Evolutionary conservation across 2,329 filamentous ascomycete species (phyloP).

Genomic region (Huntiella decipiens): DNA sequence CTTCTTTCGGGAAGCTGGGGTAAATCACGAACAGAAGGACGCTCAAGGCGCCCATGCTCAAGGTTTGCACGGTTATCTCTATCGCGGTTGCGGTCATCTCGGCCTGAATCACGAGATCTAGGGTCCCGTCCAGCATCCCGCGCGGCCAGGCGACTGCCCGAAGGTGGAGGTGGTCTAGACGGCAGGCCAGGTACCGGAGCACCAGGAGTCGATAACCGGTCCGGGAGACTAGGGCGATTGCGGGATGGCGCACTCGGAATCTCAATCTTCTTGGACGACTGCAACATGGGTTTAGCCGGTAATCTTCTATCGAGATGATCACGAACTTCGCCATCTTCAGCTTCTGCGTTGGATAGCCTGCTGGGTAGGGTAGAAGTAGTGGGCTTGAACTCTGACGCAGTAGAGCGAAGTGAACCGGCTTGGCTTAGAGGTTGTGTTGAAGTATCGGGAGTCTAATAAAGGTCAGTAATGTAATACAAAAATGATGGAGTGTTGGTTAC

Average conservation of each 20-base stretch:
- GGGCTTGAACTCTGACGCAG: slow-evolving; percentile 42
- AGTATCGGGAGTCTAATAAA: not conserved
- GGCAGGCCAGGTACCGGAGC: slow-evolving; percentile 5
- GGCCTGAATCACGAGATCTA: slow-evolving; percentile 3
- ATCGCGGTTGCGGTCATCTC: slow-evolving; percentile 7
- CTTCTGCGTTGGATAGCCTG: slow-evolving; percentile 20
- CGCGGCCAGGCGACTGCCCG: not conserved
- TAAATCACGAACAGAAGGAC: slow-evolving; percentile 17
- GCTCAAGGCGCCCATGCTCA: slow-evolving; percentile 9
- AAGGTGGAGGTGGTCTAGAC: slow-evolving; percentile 9
- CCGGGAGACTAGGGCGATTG: not conserved
- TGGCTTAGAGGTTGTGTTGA: not conserved
- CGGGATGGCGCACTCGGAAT: not conserved
- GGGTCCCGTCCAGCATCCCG: slow-evolving; percentile 6
- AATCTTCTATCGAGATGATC: slow-evolving; percentile 9
- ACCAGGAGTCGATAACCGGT: not conserved
- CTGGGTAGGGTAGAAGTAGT: slow-evolving; percentile 13
- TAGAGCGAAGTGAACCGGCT: slow-evolving; percentile 31
- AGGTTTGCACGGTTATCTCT: slow-evolving; percentile 7
- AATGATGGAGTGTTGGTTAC: slow-evolving; percentile 13
- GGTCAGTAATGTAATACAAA: slow-evolving; percentile 11
- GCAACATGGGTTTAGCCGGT: slow-evolving; percentile 18
- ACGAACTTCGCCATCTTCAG: slow-evolving; percentile 52
- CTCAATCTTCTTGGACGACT: slow-evolving; percentile 9
- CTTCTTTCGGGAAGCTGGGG: slow-evolving; percentile 33